Conservation (phyloP, 106 monocot genomes). For the Narthecium ossifragum region DNA sequence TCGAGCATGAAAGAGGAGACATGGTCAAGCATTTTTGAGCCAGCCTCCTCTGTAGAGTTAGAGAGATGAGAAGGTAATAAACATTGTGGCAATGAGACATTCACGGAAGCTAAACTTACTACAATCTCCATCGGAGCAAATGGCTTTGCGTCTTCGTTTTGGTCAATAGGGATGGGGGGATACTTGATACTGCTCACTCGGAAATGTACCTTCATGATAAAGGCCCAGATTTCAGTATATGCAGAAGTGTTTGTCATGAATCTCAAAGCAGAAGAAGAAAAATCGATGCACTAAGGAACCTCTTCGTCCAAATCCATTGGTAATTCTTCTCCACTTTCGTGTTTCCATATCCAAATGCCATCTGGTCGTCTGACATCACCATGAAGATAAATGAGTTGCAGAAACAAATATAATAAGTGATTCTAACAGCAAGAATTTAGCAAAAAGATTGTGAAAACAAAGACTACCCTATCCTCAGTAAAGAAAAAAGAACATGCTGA, state of each 20-base stretch:
- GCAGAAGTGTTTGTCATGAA: no score
- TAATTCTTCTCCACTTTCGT: conserved; percentile 18
- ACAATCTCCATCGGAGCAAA: conserved; percentile 89
- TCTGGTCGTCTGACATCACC: conserved; percentile 27
- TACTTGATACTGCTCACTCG: conserved; percentile 59
- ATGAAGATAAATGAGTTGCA: neutral
- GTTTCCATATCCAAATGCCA: conserved; percentile 74
- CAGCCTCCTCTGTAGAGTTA: no score
- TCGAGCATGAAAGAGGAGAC: neutral
- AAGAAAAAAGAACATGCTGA: no score
- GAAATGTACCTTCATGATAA: conserved; percentile 54
- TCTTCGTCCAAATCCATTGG: conserved; percentile 65
- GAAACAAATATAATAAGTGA: neutral
- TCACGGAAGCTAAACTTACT: conserved; percentile 35
- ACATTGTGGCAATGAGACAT: neutral
- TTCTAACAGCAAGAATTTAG: neutral
- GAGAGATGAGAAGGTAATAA: neutral
- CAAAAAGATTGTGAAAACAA: no score
- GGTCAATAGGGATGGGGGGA: conserved; percentile 66
- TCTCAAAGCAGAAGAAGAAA: neutral
- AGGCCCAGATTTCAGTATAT: neutral
- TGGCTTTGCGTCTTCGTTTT: conserved; percentile 58
- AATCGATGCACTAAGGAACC: conserved; percentile 27
- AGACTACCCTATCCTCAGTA: no score
- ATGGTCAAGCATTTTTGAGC: neutral